Percentiles rank a stretch among this genome's conserved stretches.
These are phyloP conservation scores for Dichotomocladium elegans DNA, from an alignment of 371 early-diverging fungal species.

Conservation along the genomic window DNA sequence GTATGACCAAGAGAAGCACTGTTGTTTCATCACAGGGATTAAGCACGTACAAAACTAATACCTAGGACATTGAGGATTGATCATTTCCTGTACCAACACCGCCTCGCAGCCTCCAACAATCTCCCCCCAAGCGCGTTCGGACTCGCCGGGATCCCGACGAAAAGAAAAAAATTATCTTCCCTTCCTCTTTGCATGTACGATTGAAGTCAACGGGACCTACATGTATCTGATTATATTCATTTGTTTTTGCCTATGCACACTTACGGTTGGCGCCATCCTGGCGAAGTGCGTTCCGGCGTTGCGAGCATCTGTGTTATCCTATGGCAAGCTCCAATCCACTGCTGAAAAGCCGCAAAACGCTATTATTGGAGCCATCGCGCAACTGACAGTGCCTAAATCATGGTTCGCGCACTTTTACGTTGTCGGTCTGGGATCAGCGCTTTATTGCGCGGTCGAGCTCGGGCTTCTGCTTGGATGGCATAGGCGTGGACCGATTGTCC, in stretches of 20 bases:
- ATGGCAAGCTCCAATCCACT: constrained; percentile 37
- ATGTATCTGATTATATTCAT: constrained; percentile 11
- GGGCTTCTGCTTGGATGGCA: not conserved
- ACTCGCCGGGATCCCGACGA: too few species aligned
- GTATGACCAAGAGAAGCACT: too few species aligned
- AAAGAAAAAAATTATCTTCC: not conserved
- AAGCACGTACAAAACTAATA: too few species aligned
- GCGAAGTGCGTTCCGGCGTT: constrained; percentile 24
- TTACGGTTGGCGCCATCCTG: constrained; percentile 16
- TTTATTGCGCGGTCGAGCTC: constrained; percentile 19
- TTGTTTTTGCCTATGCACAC: constrained; percentile 9
- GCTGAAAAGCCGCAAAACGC: constrained; percentile 21
- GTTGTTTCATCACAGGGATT: too few species aligned
- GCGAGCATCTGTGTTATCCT: constrained; percentile 35
- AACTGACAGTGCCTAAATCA: constrained; percentile 56
- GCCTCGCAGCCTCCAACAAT: too few species aligned
- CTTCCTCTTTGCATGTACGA: not conserved
- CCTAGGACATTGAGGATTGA: too few species aligned
- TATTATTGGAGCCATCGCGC: constrained; percentile 12
- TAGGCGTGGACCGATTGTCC: constrained; percentile 8
- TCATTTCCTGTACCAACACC: too few species aligned
- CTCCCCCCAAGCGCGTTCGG: too few species aligned
- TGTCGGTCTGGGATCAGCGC: constrained; percentile 34
- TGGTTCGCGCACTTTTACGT: constrained; percentile 72
- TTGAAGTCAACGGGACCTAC: not conserved